These are phyloP conservation scores for Fibroporia radiculosa DNA, from an alignment of 768 basidiomycete species.

Conservation along the genomic window DNA sequence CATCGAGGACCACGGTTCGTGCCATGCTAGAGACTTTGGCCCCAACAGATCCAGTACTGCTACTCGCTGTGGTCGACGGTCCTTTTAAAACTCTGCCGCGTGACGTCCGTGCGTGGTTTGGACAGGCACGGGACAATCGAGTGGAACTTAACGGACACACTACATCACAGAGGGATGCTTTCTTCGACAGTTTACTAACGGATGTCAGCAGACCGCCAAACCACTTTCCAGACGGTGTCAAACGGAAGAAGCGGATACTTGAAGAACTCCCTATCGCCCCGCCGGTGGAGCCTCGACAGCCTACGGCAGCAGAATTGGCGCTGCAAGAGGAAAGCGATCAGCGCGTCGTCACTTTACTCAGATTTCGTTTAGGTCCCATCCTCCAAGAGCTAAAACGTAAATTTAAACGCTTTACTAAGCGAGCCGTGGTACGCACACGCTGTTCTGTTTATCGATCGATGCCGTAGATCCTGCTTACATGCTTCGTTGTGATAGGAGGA, in stretches of 20 bases:
- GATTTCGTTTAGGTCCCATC: slow-evolving; percentile 87
- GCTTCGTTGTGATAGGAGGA: slow-evolving; percentile 49
- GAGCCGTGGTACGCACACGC: slow-evolving; percentile 51
- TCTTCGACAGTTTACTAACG: slow-evolving; percentile 68
- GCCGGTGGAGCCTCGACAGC: slow-evolving; percentile 78
- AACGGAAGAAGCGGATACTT: slow-evolving; percentile 73
- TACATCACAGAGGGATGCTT: slow-evolving; percentile 49
- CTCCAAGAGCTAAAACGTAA: slow-evolving; percentile 86
- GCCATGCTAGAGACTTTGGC: slow-evolving; percentile 88
- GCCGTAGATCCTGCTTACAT: neutral
- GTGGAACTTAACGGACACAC: slow-evolving; percentile 53
- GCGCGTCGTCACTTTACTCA: slow-evolving; percentile 69
- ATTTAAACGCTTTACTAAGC: slow-evolving; percentile 84
- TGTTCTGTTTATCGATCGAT: neutral
- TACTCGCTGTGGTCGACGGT: slow-evolving; percentile 86
- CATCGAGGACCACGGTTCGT: slow-evolving; percentile 75
- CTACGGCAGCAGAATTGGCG: slow-evolving; percentile 74
- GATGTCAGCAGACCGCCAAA: slow-evolving; percentile 73
- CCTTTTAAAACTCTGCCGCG: slow-evolving; percentile 56
- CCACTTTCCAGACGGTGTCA: slow-evolving; percentile 83
- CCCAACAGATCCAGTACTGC: slow-evolving; percentile 88
- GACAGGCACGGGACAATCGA: slow-evolving; percentile 64
- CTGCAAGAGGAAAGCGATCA: slow-evolving; percentile 79
- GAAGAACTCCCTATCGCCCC: slow-evolving; percentile 87
- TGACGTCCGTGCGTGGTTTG: slow-evolving; percentile 92